Percentiles rank a stretch among this genome's conserved stretches.
Conservation (phyloP, 306 rosid species). For the Delonix regia region DNA sequence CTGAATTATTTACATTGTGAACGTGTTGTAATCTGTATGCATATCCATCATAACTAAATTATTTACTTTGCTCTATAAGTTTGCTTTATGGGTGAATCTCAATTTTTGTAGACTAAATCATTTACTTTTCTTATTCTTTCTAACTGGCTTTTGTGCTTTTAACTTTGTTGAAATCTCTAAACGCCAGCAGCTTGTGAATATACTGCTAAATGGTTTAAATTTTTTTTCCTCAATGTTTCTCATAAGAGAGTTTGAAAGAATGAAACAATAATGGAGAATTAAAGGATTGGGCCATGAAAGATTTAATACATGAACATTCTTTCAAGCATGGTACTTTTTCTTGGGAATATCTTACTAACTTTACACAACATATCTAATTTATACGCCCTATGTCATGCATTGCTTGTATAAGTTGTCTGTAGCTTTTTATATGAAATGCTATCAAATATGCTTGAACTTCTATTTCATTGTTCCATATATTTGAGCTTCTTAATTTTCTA, state of each 20-base stretch:
- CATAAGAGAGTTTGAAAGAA: background rate
- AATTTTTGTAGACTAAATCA: constrained; percentile 17
- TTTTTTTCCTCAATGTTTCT: constrained; percentile 10
- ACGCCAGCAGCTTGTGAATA: constrained; percentile 23
- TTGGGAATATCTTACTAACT: no score
- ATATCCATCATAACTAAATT: constrained; percentile 22
- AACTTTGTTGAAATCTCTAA: background rate
- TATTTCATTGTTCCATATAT: no score
- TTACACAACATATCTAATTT: background rate
- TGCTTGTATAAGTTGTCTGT: background rate
- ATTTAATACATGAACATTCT: no score
- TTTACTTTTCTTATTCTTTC: constrained; percentile 15
- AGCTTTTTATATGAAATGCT: no score
- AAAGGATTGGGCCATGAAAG: no score
- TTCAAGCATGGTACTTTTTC: no score
- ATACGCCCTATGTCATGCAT: background rate
- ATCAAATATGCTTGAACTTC: no score
- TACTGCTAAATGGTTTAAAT: background rate
- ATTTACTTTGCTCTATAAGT: constrained; percentile 60
- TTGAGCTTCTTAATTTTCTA: no score
- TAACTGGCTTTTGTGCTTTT: no score
- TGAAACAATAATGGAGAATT: constrained; percentile 18
- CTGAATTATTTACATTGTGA: background rate
- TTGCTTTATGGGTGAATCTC: constrained; percentile 80
- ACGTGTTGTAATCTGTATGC: no score